A percentile compares a stretch with the other conserved stretches of the same genome.
Conservation (phyloP, 768 basidiomycete genomes). For the Lactifluus subvellereus region DNA sequence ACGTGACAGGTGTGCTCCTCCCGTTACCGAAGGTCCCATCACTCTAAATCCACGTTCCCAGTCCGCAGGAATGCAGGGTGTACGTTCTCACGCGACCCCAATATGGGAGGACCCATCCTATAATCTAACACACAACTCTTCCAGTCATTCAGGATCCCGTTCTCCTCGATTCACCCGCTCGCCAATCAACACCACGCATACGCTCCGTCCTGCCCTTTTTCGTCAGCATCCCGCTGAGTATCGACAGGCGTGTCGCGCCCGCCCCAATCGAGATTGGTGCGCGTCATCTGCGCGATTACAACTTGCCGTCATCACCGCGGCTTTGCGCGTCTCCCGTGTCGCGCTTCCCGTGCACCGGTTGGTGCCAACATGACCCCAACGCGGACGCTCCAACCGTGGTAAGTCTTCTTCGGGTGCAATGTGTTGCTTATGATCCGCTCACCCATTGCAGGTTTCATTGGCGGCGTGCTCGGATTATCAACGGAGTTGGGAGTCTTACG, state of each 20-base stretch:
- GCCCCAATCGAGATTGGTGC: background rate
- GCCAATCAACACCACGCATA: background rate
- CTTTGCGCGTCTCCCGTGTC: constrained; percentile 23
- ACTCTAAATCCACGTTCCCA: background rate
- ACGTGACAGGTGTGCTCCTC: constrained; percentile 18
- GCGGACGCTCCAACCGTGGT: constrained; percentile 8
- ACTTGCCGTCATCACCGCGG: constrained; percentile 11
- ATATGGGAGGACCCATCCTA: background rate
- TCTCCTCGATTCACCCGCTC: background rate
- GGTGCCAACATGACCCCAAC: constrained; percentile 11
- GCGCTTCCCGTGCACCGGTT: constrained; percentile 22
- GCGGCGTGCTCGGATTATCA: constrained; percentile 26
- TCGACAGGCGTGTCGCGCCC: constrained; percentile 9
- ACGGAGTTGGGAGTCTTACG: constrained; percentile 24
- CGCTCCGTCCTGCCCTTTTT: constrained; percentile 15
- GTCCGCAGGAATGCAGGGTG: constrained; percentile 13
- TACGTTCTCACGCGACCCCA: background rate
- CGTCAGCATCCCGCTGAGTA: constrained; percentile 9
- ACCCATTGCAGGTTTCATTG: constrained; percentile 12
- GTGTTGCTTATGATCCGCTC: background rate
- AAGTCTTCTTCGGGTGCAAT: background rate
- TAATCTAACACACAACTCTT: background rate
- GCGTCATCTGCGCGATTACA: background rate
- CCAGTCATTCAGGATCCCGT: constrained; percentile 5
- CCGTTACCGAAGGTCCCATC: background rate